Evolutionary conservation across 176 grass and related monocot species (phyloP), one percentile per base, ranked within the genome.

Genomic region (Calamus simplicifolius): DNA sequence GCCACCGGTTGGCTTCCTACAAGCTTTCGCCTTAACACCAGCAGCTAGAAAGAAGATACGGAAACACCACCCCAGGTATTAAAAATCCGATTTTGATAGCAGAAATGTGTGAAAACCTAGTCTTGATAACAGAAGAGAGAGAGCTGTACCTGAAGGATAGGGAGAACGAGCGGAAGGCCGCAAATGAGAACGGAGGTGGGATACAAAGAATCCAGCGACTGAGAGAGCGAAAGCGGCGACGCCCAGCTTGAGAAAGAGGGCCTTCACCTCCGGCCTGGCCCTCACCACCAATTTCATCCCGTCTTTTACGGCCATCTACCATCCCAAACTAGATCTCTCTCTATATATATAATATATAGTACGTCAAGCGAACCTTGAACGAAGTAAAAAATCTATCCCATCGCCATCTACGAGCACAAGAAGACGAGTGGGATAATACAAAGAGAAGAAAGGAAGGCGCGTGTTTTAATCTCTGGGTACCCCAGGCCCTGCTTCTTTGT

Each of bases 201-300:
- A 82, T 19, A 94, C 53, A 61, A 90, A 6, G 35, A 90, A 69
- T 2, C 92, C 92, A 12, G 80, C 81, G 49, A 90, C 25, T 56
- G 92, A 82, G 65, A 90, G 60, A 29, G 77, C 77, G 64, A 88
- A 35, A 18, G 83, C 69, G 51, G 83, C 72, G 51, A 82, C 66
- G 67, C 87, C 75, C 10, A 85, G 55, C 48, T 76, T 85, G 61
- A 96, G 16, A 64, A 90, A 6, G 64, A 96, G 58, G 48, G 73
- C 54, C 5, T 68, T 69, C 58, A 85, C 66, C 15, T 81, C 74
- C 53, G 67, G 73, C 43, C 27, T 51, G 29, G 54, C 49, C 28
- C 49, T 65, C 70, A 5, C 12, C 16, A 12, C 48, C 69, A 52
- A 18, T 50, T 54, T 28, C 35, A 43, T 43, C 35, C 35, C 8